Conservation (phyloP, 176 grass and related monocot species). For the Cocos nucifera region DNA sequence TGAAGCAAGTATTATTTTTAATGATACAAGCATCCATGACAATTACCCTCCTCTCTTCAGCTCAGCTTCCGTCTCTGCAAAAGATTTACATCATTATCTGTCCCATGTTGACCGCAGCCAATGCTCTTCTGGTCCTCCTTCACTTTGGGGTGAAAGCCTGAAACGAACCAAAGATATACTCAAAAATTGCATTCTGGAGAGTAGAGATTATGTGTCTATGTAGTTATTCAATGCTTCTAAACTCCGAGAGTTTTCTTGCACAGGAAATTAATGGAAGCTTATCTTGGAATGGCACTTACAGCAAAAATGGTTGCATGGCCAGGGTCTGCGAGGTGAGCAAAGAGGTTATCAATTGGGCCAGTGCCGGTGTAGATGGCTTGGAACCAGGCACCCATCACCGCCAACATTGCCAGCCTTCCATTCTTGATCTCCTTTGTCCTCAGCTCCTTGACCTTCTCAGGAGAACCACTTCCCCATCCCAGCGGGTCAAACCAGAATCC, state of each 20-base stretch:
- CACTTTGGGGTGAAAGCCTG: conserved; percentile 83
- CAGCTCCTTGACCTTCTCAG: conserved; percentile 78
- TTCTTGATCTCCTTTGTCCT: conserved; percentile 99
- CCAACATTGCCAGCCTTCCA: conserved; percentile 89
- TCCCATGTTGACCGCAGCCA: too few relatives aligned
- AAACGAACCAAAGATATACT: conserved; percentile 1
- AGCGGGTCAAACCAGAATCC: conserved; percentile 92
- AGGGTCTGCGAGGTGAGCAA: conserved; percentile 89
- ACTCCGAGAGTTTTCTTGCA: neutral
- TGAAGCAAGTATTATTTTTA: too few relatives aligned
- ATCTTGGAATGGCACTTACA: conserved; percentile 21
- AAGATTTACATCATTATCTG: too few relatives aligned
- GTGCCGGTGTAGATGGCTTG: conserved; percentile 87
- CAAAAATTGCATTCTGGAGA: neutral
- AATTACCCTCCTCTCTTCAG: too few relatives aligned
- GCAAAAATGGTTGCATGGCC: conserved; percentile 77
- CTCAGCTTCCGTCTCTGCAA: too few relatives aligned
- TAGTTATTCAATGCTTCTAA: too few relatives aligned
- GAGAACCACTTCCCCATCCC: conserved; percentile 57
- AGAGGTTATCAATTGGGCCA: conserved; percentile 91
- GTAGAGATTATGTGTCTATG: neutral
- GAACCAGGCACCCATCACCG: conserved; percentile 95
- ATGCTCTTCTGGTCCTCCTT: conserved; percentile 4
- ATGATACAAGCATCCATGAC: too few relatives aligned
- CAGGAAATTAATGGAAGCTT: neutral